Conservation (phyloP, 148 eudicot genomes). For the Fallopia convolvulus region DNA sequence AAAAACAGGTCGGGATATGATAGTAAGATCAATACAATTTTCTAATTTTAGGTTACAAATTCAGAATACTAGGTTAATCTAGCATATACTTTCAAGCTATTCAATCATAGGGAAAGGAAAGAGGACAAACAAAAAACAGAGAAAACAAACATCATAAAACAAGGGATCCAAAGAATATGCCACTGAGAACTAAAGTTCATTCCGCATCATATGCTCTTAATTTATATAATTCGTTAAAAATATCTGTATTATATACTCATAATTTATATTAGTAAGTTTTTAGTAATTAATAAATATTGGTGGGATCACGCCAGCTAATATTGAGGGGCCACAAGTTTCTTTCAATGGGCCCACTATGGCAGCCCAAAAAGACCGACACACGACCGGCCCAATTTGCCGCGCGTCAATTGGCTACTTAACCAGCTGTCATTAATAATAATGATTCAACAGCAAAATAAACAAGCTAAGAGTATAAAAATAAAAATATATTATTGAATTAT, state of each 20-base stretch:
- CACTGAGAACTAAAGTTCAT: neutral
- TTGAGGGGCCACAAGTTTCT: neutral
- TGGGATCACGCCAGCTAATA: constrained; percentile 2
- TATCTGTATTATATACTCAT: neutral
- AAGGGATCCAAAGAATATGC: constrained; percentile 1
- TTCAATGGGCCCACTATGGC: neutral
- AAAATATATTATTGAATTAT: no score
- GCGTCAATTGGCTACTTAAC: neutral
- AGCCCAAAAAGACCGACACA: constrained; percentile 6
- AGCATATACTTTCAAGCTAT: no score
- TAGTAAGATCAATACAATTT: neutral
- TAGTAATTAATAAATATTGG: neutral
- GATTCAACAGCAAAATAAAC: neutral
- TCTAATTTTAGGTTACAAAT: neutral
- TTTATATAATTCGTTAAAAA: neutral
- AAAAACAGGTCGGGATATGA: no score
- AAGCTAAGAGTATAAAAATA: no score
- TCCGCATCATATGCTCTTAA: neutral
- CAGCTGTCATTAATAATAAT: neutral
- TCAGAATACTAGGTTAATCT: neutral
- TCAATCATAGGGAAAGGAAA: neutral
- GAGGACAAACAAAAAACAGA: neutral
- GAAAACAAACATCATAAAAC: neutral
- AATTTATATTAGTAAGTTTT: neutral
- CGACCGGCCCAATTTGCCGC: neutral